Conservation (phyloP, 2,329 filamentous ascomycete genomes). For the Phoma herbarum region DNA sequence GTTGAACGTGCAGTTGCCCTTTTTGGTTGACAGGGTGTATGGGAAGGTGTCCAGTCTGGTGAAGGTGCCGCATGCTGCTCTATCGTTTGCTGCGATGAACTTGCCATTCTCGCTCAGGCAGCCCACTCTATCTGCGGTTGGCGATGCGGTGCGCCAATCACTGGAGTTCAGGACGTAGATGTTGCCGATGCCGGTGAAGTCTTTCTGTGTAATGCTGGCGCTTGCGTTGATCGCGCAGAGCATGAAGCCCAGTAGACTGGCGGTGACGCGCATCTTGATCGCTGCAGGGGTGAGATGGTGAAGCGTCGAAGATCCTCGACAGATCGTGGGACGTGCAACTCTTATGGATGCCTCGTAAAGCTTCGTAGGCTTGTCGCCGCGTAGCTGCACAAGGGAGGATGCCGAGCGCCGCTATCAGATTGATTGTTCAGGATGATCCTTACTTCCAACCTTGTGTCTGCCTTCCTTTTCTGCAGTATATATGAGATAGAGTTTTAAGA, state of each 20-base stretch:
- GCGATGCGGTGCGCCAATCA: slow-evolving; percentile 37
- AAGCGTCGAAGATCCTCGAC: background rate
- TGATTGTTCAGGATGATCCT: slow-evolving; percentile 2
- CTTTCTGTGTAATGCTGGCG: slow-evolving; percentile 33
- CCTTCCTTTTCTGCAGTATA: slow-evolving; percentile 5
- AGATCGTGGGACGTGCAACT: background rate
- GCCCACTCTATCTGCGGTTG: slow-evolving; percentile 35
- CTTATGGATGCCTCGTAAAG: slow-evolving; percentile 3
- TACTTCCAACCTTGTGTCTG: background rate
- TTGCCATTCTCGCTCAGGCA: slow-evolving; percentile 39
- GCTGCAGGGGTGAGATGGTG: background rate
- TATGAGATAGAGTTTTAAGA: background rate
- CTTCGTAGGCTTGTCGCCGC: slow-evolving; percentile 4
- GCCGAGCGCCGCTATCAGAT: slow-evolving; percentile 14
- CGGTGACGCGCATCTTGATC: slow-evolving; percentile 19
- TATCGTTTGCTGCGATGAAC: slow-evolving; percentile 25
- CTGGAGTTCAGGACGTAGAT: slow-evolving; percentile 43
- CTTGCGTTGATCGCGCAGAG: slow-evolving; percentile 22
- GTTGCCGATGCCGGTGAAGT: slow-evolving; percentile 43
- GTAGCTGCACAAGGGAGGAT: slow-evolving; percentile 9
- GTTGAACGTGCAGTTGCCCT: slow-evolving; percentile 46
- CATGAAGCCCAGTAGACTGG: slow-evolving; percentile 21
- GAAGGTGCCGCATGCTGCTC: slow-evolving; percentile 39
- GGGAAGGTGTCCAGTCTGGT: slow-evolving; percentile 33
- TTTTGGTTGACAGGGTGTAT: slow-evolving; percentile 37